Evolutionary conservation across 176 grass and related monocot genomes (phyloP).

Genomic region (Carex scoparia): DNA sequence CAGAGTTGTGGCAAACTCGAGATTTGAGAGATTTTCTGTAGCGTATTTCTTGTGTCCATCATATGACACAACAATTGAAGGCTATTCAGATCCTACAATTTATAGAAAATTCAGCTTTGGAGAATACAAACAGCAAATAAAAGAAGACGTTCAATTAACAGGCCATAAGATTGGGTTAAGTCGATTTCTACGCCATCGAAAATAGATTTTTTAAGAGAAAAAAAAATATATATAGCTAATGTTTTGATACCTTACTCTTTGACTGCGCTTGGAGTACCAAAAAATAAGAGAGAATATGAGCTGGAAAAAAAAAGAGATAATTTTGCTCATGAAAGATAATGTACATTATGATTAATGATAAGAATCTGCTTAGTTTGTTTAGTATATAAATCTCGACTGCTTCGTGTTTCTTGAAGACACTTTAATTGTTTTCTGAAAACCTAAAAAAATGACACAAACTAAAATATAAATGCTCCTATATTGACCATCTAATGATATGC

Average conservation of each 20-base stretch:
- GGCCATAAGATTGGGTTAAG: constrained; percentile 61
- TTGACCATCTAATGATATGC: too few relatives aligned
- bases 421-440: too few relatives aligned
- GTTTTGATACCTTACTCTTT: not conserved
- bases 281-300: too few relatives aligned
- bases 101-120: constrained; percentile 73
- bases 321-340: too few relatives aligned
- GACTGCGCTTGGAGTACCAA: too few relatives aligned
- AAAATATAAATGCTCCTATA: too few relatives aligned
- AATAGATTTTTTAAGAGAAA: not conserved
- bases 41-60: constrained; percentile 73
- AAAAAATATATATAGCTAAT: not conserved
- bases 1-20: constrained; percentile 44
- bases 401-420: too few relatives aligned
- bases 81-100: not conserved
- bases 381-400: too few relatives aligned
- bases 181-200: constrained; percentile 21
- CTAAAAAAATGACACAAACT: too few relatives aligned
- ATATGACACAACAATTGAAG: constrained; percentile 39
- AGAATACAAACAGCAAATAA: constrained; percentile 55
- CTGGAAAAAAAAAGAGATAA: too few relatives aligned
- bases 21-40: constrained; percentile 50
- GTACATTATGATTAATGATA: too few relatives aligned
- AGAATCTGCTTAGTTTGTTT: too few relatives aligned
- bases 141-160: constrained; percentile 46